phyloP scores from a whole-genome alignment of 2,329 filamentous ascomycete genomes.

The Neophaeococcomyces aloes region DNA sequence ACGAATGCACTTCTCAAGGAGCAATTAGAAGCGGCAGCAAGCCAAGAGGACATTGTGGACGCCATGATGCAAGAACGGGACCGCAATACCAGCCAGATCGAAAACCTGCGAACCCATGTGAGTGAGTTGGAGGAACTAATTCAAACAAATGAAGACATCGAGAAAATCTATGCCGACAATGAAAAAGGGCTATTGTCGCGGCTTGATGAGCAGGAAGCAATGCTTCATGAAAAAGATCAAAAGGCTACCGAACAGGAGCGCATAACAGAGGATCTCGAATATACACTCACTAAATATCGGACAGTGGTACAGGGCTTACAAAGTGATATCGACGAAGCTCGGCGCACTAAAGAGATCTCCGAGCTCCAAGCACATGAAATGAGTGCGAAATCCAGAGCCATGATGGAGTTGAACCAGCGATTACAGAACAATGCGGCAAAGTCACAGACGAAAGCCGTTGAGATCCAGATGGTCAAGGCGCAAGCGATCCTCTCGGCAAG shows the following conservation, averaged over 20 bases:
- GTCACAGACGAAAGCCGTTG: constrained; percentile 87
- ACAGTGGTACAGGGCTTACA: constrained; percentile 80
- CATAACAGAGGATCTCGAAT: constrained; percentile 74
- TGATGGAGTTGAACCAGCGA: constrained; percentile 95
- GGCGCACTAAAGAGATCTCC: constrained; percentile 74
- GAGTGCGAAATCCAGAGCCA: constrained; percentile 74
- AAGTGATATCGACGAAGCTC: constrained; percentile 79
- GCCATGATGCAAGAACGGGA: constrained; percentile 82
- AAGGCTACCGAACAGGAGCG: constrained; percentile 67
- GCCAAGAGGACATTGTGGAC: constrained; percentile 88
- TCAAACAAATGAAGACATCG: constrained; percentile 89
- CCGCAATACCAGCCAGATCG: constrained; percentile 29
- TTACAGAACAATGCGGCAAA: constrained; percentile 82
- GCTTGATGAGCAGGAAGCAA: constrained; percentile 72
- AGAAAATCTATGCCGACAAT: constrained; percentile 62
- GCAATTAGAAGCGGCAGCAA: constrained; percentile 79
- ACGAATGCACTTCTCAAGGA: constrained; percentile 77
- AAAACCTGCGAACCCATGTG: constrained; percentile 40
- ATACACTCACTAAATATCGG: constrained; percentile 77
- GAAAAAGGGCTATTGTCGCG: constrained; percentile 89
- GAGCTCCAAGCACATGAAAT: constrained; percentile 89
- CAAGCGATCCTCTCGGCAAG: constrained; percentile 82
- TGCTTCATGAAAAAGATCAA: constrained; percentile 72
- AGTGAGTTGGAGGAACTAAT: constrained; percentile 81
- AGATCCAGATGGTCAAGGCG: constrained; percentile 74